Base-by-base conservation (phyloP, 2,329 filamentous ascomycete species). In the Colletotrichum plurivorum region DNA sequence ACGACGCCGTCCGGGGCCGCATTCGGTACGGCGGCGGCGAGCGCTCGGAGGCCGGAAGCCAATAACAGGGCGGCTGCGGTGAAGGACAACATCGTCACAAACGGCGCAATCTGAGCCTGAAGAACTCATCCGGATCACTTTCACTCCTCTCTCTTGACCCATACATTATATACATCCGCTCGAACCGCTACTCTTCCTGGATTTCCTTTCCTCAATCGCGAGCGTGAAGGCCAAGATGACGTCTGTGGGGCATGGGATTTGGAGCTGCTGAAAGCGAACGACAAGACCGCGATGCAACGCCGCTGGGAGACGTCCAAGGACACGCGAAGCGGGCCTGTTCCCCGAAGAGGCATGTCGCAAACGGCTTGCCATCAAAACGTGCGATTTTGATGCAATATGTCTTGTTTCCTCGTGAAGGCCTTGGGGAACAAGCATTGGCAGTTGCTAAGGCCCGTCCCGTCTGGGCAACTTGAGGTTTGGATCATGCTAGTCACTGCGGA, bases 381-480 rank as follows among this genome's bases (percentile, higher is more conserved):
- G n/a, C 39, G 36, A 60, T 52, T 45, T 41, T 54, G 62, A 53
- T 65, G 55, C 62, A 58, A 59, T 45, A 36, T 41, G 54, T 60
- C 48, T 65, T 22, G n/a, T n/a, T 22, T 43, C 20, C 48, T 61
- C 48, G 36, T 53, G 48, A 45, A 48, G n/a, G 18, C 36, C 12
- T 20, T 18, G 18, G 46, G 20, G 27, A 49, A 60, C 18, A 27
- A 43, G 46, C 31, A 43, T 52, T 60, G 57, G 48, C 57, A 52
- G 15, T 10, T 15, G 15, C 27, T 16, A 43, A 43, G 57, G 57
- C 46, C 57, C 57, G 57, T 60, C 46, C 57, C 57, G 57, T 60
- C 57, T 31, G 57, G 45, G 46, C 57, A 15, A 51, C 25, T 31
- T 8, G 20, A 49, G 46, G 18, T 16, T 60, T 13, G 49, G 25